Percentiles rank a stretch among this genome's conserved stretches.
These are phyloP conservation scores for Kokia cookei DNA, from an alignment of 441 rosid species.

Conservation along the genomic window DNA sequence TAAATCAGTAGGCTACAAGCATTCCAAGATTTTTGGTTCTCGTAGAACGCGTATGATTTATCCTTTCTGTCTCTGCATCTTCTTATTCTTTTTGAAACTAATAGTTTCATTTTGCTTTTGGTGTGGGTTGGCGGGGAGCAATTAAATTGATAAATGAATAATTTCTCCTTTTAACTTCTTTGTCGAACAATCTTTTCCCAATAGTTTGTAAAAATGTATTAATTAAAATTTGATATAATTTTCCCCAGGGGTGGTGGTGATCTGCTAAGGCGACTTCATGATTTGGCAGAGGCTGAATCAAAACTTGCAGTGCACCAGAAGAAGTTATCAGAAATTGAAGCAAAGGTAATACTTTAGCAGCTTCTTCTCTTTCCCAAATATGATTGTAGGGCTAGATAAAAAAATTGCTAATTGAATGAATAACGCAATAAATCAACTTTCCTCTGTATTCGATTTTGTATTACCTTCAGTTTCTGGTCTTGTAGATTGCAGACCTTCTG, in stretches of 20 bases:
- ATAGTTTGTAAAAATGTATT: background rate
- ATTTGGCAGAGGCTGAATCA: slow-evolving; percentile 76
- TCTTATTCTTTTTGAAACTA: background rate
- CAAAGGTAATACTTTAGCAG: slow-evolving; percentile 41
- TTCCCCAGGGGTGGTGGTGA: slow-evolving; percentile 81
- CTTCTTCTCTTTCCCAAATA: background rate
- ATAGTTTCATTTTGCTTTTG: background rate
- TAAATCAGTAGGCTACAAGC: slow-evolving; percentile 15
- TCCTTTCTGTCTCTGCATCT: background rate
- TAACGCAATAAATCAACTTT: background rate
- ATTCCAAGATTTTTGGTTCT: background rate
- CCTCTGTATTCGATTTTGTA: background rate
- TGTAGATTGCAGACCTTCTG: slow-evolving; percentile 72
- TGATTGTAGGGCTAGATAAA: background rate
- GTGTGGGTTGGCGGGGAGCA: background rate
- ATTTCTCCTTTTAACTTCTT: background rate
- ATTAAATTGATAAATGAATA: background rate
- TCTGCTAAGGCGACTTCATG: slow-evolving; percentile 80
- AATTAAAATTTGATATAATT: background rate
- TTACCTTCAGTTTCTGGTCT: slow-evolving; percentile 18
- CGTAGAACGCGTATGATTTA: background rate
- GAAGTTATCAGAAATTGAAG: slow-evolving; percentile 67
- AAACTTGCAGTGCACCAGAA: slow-evolving; percentile 58
- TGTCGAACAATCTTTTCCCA: background rate
- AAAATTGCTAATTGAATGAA: background rate